Evolutionary conservation across 2,329 filamentous ascomycete genomes (phyloP).

Genomic region (Fusarium chaquense): DNA sequence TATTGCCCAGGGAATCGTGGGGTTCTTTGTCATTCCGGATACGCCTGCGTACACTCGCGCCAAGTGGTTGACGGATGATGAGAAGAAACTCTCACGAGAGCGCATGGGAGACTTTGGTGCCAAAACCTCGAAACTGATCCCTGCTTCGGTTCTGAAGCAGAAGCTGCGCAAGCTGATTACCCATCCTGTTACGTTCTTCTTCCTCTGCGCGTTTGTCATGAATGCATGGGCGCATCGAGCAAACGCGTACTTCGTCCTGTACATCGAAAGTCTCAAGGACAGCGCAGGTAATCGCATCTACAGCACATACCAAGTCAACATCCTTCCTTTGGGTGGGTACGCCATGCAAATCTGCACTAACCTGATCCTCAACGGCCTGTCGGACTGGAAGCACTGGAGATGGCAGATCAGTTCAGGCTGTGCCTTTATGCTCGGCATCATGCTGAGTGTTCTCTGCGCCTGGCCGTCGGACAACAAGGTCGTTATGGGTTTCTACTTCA

Average conservation of each 20-base stretch:
- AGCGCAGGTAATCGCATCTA: slow-evolving; percentile 45
- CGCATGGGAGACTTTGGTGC: slow-evolving; percentile 49
- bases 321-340: slow-evolving; percentile 49
- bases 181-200: slow-evolving; percentile 51
- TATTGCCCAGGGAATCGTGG: slow-evolving; percentile 55
- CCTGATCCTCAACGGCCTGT: slow-evolving; percentile 52
- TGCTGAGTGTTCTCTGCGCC: slow-evolving; percentile 50
- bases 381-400: slow-evolving; percentile 55
- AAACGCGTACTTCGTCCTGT: slow-evolving; percentile 53
- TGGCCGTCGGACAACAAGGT: slow-evolving; percentile 52
- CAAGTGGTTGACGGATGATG: slow-evolving; percentile 47
- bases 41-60: slow-evolving; percentile 49
- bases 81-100: slow-evolving; percentile 45
- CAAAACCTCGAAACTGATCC: slow-evolving; percentile 48
- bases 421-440: slow-evolving; percentile 47
- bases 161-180: slow-evolving; percentile 47
- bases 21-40: slow-evolving; percentile 55
- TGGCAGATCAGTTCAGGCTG: slow-evolving; percentile 54
- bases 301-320: slow-evolving; percentile 51
- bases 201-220: slow-evolving; percentile 48
- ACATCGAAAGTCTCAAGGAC: slow-evolving; percentile 46
- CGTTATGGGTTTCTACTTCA: slow-evolving; percentile 53
- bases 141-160: slow-evolving; percentile 36
- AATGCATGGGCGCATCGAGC: slow-evolving; percentile 50
- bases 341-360: slow-evolving; percentile 53